Evolutionary conservation across 345 rosid species (phyloP).

Genomic region (Bruguiera gymnorhiza): DNA sequence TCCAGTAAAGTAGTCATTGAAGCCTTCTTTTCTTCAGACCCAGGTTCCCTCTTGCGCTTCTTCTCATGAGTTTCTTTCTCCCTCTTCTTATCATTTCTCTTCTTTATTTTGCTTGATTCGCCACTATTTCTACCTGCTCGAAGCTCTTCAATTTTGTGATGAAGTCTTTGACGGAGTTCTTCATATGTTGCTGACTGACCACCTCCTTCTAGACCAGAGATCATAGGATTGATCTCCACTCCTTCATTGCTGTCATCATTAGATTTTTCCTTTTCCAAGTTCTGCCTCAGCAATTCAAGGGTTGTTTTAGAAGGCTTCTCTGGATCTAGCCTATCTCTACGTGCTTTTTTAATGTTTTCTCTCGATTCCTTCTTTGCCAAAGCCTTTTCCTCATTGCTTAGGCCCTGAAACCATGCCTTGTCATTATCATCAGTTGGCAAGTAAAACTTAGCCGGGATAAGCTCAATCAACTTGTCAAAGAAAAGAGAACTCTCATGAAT

Average conservation of each 20-base stretch:
- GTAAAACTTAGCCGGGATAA: conserved; percentile 88
- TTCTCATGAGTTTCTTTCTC: conserved; percentile 30
- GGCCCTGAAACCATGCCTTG: conserved; percentile 75
- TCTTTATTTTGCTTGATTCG: conserved; percentile 25
- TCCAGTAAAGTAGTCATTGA: conserved; percentile 25
- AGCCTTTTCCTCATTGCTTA: conserved; percentile 63
- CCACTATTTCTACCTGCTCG: conserved; percentile 48
- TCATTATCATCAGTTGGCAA: conserved; percentile 65
- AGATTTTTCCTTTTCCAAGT: conserved; percentile 51
- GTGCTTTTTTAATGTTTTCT: conserved; percentile 72
- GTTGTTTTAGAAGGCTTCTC: conserved; percentile 54
- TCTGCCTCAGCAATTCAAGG: conserved; percentile 59
- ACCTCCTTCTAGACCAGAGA: conserved; percentile 37
- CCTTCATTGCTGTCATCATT: conserved; percentile 44
- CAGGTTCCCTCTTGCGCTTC: conserved; percentile 65
- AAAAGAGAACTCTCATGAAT: conserved; percentile 51
- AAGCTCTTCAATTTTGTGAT: conserved; percentile 61
- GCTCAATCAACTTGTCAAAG: conserved; percentile 73
- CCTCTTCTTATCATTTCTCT: conserved; percentile 23
- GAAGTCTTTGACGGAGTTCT: conserved; percentile 71
- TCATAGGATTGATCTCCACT: conserved; percentile 33
- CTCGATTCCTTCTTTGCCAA: conserved; percentile 59
- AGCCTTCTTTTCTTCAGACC: conserved; percentile 33
- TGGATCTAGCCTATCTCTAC: conserved; percentile 75
- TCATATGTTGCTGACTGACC: conserved; percentile 57